Evolutionary conservation across 768 basidiomycete genomes (phyloP).

Genomic region (Leccinum aurantiacum): DNA sequence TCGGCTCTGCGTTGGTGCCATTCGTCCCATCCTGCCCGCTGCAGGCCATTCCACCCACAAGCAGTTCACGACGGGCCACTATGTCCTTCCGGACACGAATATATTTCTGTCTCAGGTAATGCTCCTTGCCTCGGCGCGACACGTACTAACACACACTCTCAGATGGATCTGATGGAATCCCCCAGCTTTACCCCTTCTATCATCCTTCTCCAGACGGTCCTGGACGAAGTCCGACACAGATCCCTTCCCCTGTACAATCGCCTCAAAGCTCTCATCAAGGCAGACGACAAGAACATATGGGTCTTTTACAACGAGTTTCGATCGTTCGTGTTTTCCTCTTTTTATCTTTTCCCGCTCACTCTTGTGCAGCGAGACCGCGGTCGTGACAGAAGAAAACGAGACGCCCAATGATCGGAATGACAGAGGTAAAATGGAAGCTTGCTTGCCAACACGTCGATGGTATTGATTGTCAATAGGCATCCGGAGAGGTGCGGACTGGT

Average conservation of each 20-base stretch:
- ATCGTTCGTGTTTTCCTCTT: constrained; percentile 50
- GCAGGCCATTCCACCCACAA: constrained; percentile 59
- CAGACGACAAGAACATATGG: constrained; percentile 85
- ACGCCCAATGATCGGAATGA: constrained; percentile 95
- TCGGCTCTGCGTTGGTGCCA: constrained; percentile 49
- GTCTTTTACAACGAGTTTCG: constrained; percentile 86
- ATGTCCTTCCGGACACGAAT: constrained; percentile 91
- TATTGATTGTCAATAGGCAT: constrained; percentile 61
- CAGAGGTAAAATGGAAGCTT: constrained; percentile 52
- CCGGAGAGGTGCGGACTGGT: constrained; percentile 85
- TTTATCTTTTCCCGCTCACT: neutral
- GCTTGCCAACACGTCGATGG: neutral
- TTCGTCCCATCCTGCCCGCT: constrained; percentile 52
- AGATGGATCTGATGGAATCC: constrained; percentile 96
- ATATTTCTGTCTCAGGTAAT: constrained; percentile 82
- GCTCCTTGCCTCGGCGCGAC: neutral
- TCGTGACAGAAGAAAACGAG: constrained; percentile 74
- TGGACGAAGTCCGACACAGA: constrained; percentile 95
- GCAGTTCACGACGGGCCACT: constrained; percentile 66
- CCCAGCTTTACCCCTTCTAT: constrained; percentile 73
- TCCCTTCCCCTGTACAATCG: constrained; percentile 92
- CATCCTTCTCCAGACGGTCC: constrained; percentile 90
- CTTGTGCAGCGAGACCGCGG: constrained; percentile 69
- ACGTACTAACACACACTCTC: constrained; percentile 8
- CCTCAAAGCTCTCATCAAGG: constrained; percentile 77